Percentiles rank a stretch among this genome's conserved stretches.
These are phyloP conservation scores for Dipodascus albidus DNA, from an alignment of 805 yeast species.

Conservation along the genomic window DNA sequence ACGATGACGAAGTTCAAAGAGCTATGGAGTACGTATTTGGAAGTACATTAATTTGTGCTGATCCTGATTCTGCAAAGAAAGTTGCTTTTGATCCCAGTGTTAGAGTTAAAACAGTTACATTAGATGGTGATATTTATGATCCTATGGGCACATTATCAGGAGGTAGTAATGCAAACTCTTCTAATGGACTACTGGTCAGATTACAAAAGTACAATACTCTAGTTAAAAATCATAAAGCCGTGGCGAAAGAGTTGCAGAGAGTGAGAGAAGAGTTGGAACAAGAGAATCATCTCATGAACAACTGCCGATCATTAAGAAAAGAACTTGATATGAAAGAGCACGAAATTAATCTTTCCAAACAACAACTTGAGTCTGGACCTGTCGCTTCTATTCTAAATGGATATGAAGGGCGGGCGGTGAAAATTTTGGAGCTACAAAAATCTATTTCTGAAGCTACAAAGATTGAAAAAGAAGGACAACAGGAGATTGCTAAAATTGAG, in stretches of 20 bases:
- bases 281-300: slow-evolving; percentile 25
- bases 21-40: slow-evolving; percentile 95
- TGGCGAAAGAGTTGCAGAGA: slow-evolving; percentile 33
- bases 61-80: slow-evolving; percentile 76
- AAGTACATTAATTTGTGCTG: slow-evolving; percentile 72
- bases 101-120: slow-evolving; percentile 71
- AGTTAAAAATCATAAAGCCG: slow-evolving; percentile 27
- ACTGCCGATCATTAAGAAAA: slow-evolving; percentile 16
- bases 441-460: slow-evolving; percentile 29
- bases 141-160: slow-evolving; percentile 95
- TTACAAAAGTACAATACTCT: slow-evolving; percentile 54
- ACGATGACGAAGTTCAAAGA: slow-evolving; percentile 50
- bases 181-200: slow-evolving; percentile 46
- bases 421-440: slow-evolving; percentile 32
- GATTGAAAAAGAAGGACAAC: slow-evolving; percentile 24
- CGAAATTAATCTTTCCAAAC: slow-evolving; percentile 19
- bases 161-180: slow-evolving; percentile 57
- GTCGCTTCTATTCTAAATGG: slow-evolving; percentile 21
- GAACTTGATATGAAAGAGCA: slow-evolving; percentile 23
- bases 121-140: slow-evolving; percentile 90
- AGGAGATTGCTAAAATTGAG: slow-evolving; percentile 45
- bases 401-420: slow-evolving; percentile 30
- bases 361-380: slow-evolving; percentile 16
- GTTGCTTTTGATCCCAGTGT: slow-evolving; percentile 82
- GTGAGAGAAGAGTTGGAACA: slow-evolving; percentile 32